A percentile compares a stretch with the other conserved stretches of the same genome.
Evolutionary conservation across 1,284 basidiomycete species (phyloP).

Genomic region (Sporisorium sorghi): DNA sequence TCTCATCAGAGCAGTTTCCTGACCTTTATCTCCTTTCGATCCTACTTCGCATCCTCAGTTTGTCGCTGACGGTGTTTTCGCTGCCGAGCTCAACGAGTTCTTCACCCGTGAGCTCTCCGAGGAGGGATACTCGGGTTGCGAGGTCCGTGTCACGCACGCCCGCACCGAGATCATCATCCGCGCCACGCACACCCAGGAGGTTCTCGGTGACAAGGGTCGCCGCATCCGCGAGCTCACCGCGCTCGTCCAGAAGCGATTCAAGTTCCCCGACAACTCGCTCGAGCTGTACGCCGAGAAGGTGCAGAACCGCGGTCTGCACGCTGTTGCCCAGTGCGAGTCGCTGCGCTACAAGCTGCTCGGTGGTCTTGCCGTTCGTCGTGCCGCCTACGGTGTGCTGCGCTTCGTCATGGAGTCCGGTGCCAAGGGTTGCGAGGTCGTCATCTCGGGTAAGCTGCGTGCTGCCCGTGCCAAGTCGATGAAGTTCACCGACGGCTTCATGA

Average conservation of each 20-base stretch:
- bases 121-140: constrained; percentile 99
- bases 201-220: constrained; percentile 99
- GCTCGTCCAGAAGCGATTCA: constrained; percentile 99
- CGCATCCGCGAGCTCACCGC: constrained; percentile 98
- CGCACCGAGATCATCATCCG: constrained; percentile 99
- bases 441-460: constrained; percentile 99
- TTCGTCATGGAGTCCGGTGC: constrained; percentile 99
- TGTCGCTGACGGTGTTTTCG: constrained; percentile 98
- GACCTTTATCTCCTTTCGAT: too few relatives aligned
- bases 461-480: constrained; percentile 99
- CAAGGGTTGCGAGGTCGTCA: constrained; percentile 99
- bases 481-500: constrained; percentile 99
- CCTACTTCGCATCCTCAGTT: constrained; percentile 75
- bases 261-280: constrained; percentile 96
- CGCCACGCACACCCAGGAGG: constrained; percentile 99
- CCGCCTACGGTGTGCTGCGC: constrained; percentile 99
- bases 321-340: constrained; percentile 98
- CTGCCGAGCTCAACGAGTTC: constrained; percentile 97
- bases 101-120: constrained; percentile 97
- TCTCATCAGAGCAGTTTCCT: too few relatives aligned
- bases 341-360: constrained; percentile 99
- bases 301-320: constrained; percentile 97
- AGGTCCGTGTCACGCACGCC: constrained; percentile 99
- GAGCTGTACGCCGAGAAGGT: constrained; percentile 99
- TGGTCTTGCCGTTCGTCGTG: constrained; percentile 98